Conservation (phyloP, 768 basidiomycete species). For the Lactarius evosmus region DNA sequence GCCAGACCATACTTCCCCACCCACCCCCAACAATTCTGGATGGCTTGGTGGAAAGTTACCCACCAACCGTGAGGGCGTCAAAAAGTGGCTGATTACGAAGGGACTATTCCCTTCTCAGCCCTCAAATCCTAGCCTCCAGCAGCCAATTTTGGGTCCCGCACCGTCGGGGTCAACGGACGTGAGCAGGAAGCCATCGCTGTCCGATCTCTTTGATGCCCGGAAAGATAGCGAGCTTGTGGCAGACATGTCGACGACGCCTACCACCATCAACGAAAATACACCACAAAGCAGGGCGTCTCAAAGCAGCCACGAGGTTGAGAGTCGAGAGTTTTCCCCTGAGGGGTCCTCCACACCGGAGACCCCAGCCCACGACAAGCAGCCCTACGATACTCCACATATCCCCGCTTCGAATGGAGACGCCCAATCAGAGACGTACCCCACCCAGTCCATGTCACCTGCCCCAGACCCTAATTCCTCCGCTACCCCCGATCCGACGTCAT, state of each 20-base stretch:
- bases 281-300: constrained; percentile 31
- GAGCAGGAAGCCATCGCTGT: constrained; percentile 62
- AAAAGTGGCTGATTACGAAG: constrained; percentile 71
- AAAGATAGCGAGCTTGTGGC: constrained; percentile 54
- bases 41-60: constrained; percentile 51
- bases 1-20: constrained; percentile 43
- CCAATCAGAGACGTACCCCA: constrained; percentile 38
- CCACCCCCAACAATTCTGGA: constrained; percentile 37
- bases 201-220: constrained; percentile 56
- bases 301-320: constrained; percentile 30
- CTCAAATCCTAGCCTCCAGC: constrained; percentile 26
- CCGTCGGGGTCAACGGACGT: constrained; percentile 40
- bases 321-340: constrained; percentile 11
- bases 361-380: constrained; percentile 10
- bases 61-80: constrained; percentile 72
- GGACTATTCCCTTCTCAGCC: constrained; percentile 50
- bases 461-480: constrained; percentile 59
- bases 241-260: constrained; percentile 52
- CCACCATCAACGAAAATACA: constrained; percentile 43
- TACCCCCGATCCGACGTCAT: constrained; percentile 78
- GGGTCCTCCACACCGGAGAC: constrained; percentile 21
- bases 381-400: constrained; percentile 7
- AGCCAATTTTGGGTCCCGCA: constrained; percentile 33
- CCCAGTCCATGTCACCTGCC: constrained; percentile 32
- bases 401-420: constrained; percentile 23